Conservation (phyloP, 1,139 yeast genomes). For the Zygosaccharomyces sapae region DNA sequence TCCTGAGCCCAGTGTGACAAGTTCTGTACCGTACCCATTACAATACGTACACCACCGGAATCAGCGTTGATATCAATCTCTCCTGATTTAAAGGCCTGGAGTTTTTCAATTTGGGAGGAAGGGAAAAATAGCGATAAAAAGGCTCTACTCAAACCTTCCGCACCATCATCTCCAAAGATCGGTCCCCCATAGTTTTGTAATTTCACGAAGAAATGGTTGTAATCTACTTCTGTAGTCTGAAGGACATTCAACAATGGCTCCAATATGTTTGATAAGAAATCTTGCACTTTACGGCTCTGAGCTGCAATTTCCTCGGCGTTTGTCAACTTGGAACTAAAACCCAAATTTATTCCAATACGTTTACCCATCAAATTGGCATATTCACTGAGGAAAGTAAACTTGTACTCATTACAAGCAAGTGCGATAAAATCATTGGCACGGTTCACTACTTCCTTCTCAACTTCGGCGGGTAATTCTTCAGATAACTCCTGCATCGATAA, state of each 20-base stretch:
- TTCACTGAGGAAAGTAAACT: conserved; percentile 53
- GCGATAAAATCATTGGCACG: conserved; percentile 67
- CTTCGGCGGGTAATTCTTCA: conserved; percentile 41
- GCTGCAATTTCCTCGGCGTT: conserved; percentile 13
- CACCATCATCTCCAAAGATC: conserved; percentile 17
- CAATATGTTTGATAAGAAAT: conserved; percentile 39
- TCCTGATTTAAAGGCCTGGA: conserved; percentile 15
- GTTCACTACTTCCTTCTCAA: conserved; percentile 49
- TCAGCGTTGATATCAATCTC: conserved; percentile 12
- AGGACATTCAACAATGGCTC: conserved; percentile 63
- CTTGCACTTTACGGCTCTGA: conserved; percentile 14
- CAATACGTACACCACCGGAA: conserved; percentile 23
- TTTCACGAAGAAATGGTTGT: conserved; percentile 67
- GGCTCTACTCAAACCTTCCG: conserved; percentile 30
- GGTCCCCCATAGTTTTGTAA: conserved; percentile 45
- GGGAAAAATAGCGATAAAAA: conserved; percentile 41
- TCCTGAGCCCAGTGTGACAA: conserved; percentile 39
- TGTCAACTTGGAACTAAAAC: conserved; percentile 25
- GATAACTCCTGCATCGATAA: conserved; percentile 27
- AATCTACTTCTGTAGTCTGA: conserved; percentile 63
- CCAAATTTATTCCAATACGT: conserved; percentile 67
- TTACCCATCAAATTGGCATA: conserved; percentile 59
- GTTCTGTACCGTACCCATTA: conserved; percentile 33
- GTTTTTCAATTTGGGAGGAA: conserved; percentile 22
- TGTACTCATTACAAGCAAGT: conserved; percentile 61